Conservation (phyloP, 2,329 filamentous ascomycete genomes). For the Colletotrichum acutatum region DNA sequence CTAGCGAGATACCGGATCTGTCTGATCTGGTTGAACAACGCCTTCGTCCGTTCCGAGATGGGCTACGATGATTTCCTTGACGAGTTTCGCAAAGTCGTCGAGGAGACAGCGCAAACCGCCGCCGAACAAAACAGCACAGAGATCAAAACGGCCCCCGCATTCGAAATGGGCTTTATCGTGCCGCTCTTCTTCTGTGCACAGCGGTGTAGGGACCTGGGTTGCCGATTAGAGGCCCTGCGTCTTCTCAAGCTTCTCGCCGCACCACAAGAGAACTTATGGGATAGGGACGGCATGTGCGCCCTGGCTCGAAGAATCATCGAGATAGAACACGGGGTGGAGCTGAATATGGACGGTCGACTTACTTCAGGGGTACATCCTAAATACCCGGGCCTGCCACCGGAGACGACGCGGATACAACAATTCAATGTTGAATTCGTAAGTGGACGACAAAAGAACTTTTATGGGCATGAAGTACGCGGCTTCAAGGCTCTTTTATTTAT, state of each 20-base stretch:
- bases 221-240: constrained; percentile 50
- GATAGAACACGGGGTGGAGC: constrained; percentile 10
- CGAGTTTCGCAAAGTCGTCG: constrained; percentile 50
- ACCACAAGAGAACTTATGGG: constrained; percentile 37
- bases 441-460: background rate
- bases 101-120: constrained; percentile 38
- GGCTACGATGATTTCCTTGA: constrained; percentile 47
- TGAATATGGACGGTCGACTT: background rate
- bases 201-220: constrained; percentile 41
- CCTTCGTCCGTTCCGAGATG: constrained; percentile 39
- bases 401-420: constrained; percentile 5
- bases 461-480: background rate
- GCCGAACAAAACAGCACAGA: background rate
- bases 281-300: constrained; percentile 14
- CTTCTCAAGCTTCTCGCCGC: constrained; percentile 36
- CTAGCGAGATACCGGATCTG: constrained; percentile 3
- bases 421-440: background rate
- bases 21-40: constrained; percentile 6
- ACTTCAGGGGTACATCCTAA: background rate
- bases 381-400: background rate
- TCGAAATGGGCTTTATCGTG: constrained; percentile 23
- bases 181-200: constrained; percentile 10
- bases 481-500: background rate
- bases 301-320: constrained; percentile 26
- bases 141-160: constrained; percentile 1